Evolutionary conservation across 306 rosid genomes (phyloP), one percentile per base, ranked within the genome.

Genomic region (Lotus japonicus): DNA sequence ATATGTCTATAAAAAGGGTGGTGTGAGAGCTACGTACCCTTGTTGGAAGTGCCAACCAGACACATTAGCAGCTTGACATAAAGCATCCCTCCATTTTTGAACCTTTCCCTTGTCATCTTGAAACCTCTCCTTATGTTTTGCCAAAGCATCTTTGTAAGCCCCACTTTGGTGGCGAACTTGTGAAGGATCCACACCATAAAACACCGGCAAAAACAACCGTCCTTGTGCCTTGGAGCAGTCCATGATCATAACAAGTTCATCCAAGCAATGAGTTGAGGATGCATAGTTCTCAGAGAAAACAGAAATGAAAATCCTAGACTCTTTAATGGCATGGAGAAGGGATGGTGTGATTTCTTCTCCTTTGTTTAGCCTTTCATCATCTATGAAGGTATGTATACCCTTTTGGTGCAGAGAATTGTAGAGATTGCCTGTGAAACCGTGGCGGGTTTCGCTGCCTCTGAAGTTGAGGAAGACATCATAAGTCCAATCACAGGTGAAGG

Each of bases 381-480:
- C 53, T 1, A 62, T 11, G 39, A 62, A 62, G 28, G 68, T 62
- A 11, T 62, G 51, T 9, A 62, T 42, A 4, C 52, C 39, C 31
- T n/a, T 62, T 62, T 42, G 53, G 3, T 19, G 12, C 0, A 62
- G 53, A 62, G 12, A 62, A 8, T 3, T n/a, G 39, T 62, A 43
- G 0, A 62, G 21, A 19, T 21, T 62, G 7, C 54, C 41, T 7
- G 68, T 43, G 54, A 62, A 62, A 1, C 1, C n/a, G 23, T 62
- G 43, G 2, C 68, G 7, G 0, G 68, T 43, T 7, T 62, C 53
- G 0, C 4, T 0, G 15, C 68, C 41, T 43, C 68, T 62, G 26
- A 62, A 62, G 8, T 11, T 62, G 2, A 62, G 68, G 5, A 62
- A 62, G 19, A 42, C 68, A 62, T 61, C 67, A 21, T 61, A 42